A percentile compares a stretch with the other conserved stretches of the same genome.
phyloP scores from a whole-genome alignment of 2,329 filamentous ascomycete species.

The Fusarium citri region DNA sequence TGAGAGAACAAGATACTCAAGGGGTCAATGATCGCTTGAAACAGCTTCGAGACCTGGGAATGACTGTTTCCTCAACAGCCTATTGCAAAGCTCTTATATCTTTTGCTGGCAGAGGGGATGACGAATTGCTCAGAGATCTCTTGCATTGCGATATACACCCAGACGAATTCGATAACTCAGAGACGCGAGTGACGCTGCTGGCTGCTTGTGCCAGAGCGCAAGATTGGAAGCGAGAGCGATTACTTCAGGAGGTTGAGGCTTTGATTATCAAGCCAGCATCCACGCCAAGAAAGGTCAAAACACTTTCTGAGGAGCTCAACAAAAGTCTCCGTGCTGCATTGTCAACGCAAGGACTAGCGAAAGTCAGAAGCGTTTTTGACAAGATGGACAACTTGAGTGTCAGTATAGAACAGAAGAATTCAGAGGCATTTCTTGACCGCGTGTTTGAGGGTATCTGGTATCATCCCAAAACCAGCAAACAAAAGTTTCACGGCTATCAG shows the following conservation, averaged over 20 bases:
- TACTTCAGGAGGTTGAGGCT: conserved; percentile 58
- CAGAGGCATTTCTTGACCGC: conserved; percentile 42
- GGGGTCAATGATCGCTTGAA: conserved; percentile 69
- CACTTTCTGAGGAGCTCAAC: conserved; percentile 44
- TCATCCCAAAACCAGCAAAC: conserved; percentile 41
- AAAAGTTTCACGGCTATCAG: conserved; percentile 19
- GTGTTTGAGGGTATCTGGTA: conserved; percentile 47
- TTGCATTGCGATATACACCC: conserved; percentile 65
- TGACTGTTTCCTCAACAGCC: conserved; percentile 70
- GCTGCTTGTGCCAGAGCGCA: conserved; percentile 46
- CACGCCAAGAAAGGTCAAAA: conserved; percentile 27
- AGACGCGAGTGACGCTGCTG: conserved; percentile 55
- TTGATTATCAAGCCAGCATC: conserved; percentile 4
- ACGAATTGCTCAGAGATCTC: conserved; percentile 59
- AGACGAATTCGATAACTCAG: conserved; percentile 64
- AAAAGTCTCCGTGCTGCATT: conserved; percentile 26
- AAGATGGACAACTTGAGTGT: conserved; percentile 50
- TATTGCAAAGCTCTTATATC: conserved; percentile 75
- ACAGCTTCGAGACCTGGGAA: conserved; percentile 70
- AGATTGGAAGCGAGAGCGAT: conserved; percentile 56
- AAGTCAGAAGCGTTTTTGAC: conserved; percentile 47
- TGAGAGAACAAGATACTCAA: conserved; percentile 68
- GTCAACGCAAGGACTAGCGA: conserved; percentile 28
- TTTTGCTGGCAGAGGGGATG: conserved; percentile 70
- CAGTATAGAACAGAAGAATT: conserved; percentile 46